A percentile compares a stretch with the other conserved stretches of the same genome.
phyloP scores from a whole-genome alignment of 345 rosid genomes.

The Sonneratia alba region DNA sequence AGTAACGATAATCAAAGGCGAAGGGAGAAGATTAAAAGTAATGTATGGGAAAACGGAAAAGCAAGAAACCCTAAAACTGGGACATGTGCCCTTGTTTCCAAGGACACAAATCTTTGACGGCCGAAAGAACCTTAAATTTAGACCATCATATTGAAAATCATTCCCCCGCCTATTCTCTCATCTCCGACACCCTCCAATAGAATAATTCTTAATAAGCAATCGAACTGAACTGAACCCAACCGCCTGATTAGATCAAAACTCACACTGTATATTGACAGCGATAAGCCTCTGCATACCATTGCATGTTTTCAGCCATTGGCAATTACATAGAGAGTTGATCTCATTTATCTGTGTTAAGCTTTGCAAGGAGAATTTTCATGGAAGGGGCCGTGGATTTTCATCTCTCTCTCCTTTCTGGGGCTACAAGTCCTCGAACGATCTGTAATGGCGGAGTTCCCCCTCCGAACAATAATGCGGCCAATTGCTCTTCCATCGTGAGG shows the following conservation, averaged over 20 bases:
- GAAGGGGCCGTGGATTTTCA: no score
- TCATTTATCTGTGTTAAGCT: no score
- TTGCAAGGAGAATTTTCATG: no score
- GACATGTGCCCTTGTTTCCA: slow-evolving; percentile 29
- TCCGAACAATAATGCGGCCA: no score
- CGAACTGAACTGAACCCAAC: neutral
- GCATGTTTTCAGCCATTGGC: no score
- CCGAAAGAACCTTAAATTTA: neutral
- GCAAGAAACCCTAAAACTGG: slow-evolving; percentile 16
- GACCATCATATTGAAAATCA: slow-evolving; percentile 9
- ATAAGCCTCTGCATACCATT: no score
- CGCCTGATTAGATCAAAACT: neutral
- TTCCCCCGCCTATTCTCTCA: neutral
- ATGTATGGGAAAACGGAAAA: neutral
- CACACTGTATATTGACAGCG: neutral
- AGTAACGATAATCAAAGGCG: neutral
- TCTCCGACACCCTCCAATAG: neutral
- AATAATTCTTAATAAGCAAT: neutral
- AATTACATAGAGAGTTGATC: no score
- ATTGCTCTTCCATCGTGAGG: no score
- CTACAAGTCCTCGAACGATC: no score
- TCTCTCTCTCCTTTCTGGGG: no score
- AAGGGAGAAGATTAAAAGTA: neutral
- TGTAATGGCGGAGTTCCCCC: no score
- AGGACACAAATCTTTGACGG: slow-evolving; percentile 17